phyloP scores from a whole-genome alignment of 768 basidiomycete genomes.

The Pulveroboletus sp. region DNA sequence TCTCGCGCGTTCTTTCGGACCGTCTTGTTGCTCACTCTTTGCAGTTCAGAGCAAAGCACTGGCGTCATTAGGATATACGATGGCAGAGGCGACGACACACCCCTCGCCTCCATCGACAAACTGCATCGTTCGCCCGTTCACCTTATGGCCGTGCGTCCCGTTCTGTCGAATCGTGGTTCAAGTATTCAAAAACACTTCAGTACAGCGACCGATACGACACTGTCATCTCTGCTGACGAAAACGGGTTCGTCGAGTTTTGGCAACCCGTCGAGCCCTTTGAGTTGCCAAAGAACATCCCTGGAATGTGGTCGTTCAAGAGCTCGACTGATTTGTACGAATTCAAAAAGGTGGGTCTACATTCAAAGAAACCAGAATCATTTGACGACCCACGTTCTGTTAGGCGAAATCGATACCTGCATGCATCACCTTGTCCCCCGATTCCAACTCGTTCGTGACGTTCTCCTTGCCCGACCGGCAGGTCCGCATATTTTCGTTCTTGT shows the following conservation, averaged over 20 bases:
- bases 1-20: conserved; percentile 17
- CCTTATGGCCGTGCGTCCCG: conserved; percentile 70
- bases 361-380: not conserved
- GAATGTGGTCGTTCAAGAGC: conserved; percentile 87
- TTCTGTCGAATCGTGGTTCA: not conserved
- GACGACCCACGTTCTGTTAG: conserved; percentile 38
- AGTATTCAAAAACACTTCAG: conserved; percentile 37
- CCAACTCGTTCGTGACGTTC: conserved; percentile 86
- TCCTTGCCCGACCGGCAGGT: conserved; percentile 93
- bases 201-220: conserved; percentile 89
- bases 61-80: conserved; percentile 87
- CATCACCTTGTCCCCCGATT: conserved; percentile 86
- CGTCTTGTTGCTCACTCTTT: conserved; percentile 13
- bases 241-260: conserved; percentile 97
- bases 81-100: conserved; percentile 77
- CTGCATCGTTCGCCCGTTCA: conserved; percentile 90
- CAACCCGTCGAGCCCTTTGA: conserved; percentile 85
- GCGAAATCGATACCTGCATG: conserved; percentile 90
- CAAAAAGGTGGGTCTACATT: conserved; percentile 68
- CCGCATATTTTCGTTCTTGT: conserved; percentile 87
- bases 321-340: conserved; percentile 95
- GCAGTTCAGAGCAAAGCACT: conserved; percentile 72
- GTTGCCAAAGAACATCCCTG: conserved; percentile 68
- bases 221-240: conserved; percentile 91
- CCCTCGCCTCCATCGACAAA: conserved; percentile 69